phyloP scores from a whole-genome alignment of 257 asterid species.

The Forsythia suspensa region DNA sequence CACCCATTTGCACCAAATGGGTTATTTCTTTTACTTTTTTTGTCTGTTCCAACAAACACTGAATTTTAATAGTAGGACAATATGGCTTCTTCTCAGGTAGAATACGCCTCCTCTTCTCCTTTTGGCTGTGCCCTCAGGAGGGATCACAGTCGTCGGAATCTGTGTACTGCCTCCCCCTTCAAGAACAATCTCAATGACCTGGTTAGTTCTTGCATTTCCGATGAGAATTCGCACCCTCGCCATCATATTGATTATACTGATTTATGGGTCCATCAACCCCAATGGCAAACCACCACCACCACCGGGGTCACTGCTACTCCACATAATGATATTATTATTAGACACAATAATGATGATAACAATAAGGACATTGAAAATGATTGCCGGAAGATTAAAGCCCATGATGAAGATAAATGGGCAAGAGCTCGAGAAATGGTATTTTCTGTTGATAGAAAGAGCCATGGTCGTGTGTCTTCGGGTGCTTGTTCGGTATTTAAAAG shows the following conservation, averaged over 20 bases:
- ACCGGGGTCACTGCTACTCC: background rate
- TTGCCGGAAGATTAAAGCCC: slow-evolving; percentile 13
- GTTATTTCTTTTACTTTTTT: background rate
- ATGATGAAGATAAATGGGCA: slow-evolving; percentile 43
- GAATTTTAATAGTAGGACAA: background rate
- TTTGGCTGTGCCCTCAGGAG: slow-evolving; percentile 19
- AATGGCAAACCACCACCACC: slow-evolving; percentile 31
- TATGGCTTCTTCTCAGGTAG: slow-evolving; percentile 51
- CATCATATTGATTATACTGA: slow-evolving; percentile 40
- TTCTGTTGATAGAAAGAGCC: slow-evolving; percentile 12
- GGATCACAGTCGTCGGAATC: background rate
- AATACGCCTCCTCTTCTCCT: slow-evolving; percentile 35
- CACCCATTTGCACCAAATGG: background rate
- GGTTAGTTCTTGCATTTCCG: slow-evolving; percentile 28
- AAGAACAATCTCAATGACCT: slow-evolving; percentile 21
- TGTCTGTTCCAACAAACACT: background rate
- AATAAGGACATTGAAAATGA: background rate
- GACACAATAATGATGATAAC: background rate
- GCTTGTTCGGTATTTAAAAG: background rate
- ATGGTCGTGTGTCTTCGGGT: background rate
- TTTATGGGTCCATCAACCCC: slow-evolving; percentile 72
- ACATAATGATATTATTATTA: background rate
- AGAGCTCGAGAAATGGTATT: slow-evolving; percentile 50
- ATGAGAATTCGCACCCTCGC: slow-evolving; percentile 9
- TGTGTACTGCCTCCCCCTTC: slow-evolving; percentile 19